Percentiles rank a stretch among this genome's conserved stretches.
These are phyloP conservation scores for Rubroboletus pulcherrimus DNA, from an alignment of 768 basidiomycete species.

Conservation along the genomic window DNA sequence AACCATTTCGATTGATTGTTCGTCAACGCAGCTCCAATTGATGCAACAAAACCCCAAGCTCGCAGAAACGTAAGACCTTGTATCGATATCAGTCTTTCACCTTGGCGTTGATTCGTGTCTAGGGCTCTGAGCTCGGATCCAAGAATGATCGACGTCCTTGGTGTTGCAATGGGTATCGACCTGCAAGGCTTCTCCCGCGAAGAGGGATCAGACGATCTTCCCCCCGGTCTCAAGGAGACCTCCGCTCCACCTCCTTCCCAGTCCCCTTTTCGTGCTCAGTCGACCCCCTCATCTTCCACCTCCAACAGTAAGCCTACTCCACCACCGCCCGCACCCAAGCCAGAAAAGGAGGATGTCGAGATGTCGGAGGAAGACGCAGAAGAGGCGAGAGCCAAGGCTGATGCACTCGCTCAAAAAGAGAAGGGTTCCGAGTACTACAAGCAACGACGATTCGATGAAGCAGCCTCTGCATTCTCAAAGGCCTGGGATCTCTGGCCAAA, in stretches of 20 bases:
- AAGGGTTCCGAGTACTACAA: constrained; percentile 82
- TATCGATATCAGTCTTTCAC: not conserved
- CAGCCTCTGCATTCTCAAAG: constrained; percentile 69
- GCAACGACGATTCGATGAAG: constrained; percentile 75
- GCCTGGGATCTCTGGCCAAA: constrained; percentile 95
- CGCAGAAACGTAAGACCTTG: constrained; percentile 47
- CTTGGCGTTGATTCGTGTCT: constrained; percentile 9
- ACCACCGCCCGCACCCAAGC: constrained; percentile 36
- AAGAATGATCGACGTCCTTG: constrained; percentile 91
- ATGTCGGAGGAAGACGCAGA: constrained; percentile 65
- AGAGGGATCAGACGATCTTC: constrained; percentile 79
- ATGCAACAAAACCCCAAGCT: constrained; percentile 67
- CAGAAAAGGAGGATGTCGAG: constrained; percentile 58
- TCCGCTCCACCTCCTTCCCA: constrained; percentile 20
- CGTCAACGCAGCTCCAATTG: constrained; percentile 46
- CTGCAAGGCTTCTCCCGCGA: constrained; percentile 81
- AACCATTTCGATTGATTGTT: not conserved
- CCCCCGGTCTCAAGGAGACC: constrained; percentile 47
- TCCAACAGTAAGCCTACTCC: constrained; percentile 39
- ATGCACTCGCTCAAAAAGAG: constrained; percentile 77
- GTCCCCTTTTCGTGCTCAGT: constrained; percentile 28
- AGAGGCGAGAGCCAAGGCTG: constrained; percentile 69
- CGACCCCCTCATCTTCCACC: constrained; percentile 40
- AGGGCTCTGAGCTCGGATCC: constrained; percentile 68
- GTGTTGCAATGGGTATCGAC: constrained; percentile 90